These are phyloP conservation scores for Papiliotrema terrestris DNA, from an alignment of 1,284 basidiomycete species.

Conservation along the genomic window DNA sequence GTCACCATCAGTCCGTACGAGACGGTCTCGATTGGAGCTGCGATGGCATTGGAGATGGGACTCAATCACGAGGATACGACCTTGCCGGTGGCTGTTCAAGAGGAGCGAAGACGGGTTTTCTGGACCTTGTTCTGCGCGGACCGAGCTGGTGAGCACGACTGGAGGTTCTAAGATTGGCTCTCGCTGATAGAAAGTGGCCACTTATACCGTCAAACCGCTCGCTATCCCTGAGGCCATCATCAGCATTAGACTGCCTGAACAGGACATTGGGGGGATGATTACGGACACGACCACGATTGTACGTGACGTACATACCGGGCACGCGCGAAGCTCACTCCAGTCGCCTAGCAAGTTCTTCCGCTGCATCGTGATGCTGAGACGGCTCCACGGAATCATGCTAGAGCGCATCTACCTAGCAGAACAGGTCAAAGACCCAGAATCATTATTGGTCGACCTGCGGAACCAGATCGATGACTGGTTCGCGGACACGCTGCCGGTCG, in stretches of 20 bases:
- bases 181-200: neutral
- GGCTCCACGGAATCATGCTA: constrained; percentile 7
- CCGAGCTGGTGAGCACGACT: neutral
- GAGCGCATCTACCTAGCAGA: neutral
- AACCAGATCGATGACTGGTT: constrained; percentile 8
- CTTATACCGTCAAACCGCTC: neutral
- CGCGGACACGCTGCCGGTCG: neutral
- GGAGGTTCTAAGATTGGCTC: neutral
- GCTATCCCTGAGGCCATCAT: neutral
- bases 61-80: constrained; percentile 6
- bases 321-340: neutral
- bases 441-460: neutral
- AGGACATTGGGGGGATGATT: neutral
- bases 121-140: constrained; percentile 10
- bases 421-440: constrained; percentile 3
- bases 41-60: constrained; percentile 4
- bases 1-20: constrained; percentile 9
- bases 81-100: constrained; percentile 2
- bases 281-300: neutral
- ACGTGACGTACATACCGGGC: neutral
- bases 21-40: neutral
- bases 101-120: constrained; percentile 8
- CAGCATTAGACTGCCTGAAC: neutral
- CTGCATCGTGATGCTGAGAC: constrained; percentile 2
- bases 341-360: constrained; percentile 1